Evolutionary conservation across 371 early-diverging fungal genomes (phyloP).

Genomic region (Mucor indicus): DNA sequence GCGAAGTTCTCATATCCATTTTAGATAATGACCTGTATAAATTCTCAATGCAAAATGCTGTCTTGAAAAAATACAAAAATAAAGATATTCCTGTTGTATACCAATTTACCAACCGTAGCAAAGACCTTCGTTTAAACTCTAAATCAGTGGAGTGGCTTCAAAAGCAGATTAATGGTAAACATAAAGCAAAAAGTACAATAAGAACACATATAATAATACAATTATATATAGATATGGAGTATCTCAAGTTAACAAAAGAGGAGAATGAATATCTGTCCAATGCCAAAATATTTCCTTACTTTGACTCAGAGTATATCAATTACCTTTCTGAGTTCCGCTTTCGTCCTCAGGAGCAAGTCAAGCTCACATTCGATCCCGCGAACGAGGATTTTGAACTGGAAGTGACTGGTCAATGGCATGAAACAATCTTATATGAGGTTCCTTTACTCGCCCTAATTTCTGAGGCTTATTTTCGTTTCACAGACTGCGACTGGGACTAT

Average conservation of each 20-base stretch:
- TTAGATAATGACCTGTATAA: slow-evolving; percentile 82
- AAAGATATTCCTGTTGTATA: slow-evolving; percentile 60
- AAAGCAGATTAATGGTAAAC: slow-evolving; percentile 44
- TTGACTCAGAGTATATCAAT: slow-evolving; percentile 55
- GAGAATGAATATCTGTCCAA: slow-evolving; percentile 60
- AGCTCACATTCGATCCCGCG: slow-evolving; percentile 26
- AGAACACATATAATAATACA: too few species aligned
- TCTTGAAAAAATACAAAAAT: slow-evolving; percentile 71
- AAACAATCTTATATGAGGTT: slow-evolving; percentile 76
- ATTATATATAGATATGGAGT: slow-evolving; percentile 26
- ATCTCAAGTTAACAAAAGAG: slow-evolving; percentile 37
- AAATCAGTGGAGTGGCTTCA: slow-evolving; percentile 49
- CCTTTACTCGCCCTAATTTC: slow-evolving; percentile 68
- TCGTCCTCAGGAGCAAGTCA: slow-evolving; percentile 56
- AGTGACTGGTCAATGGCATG: slow-evolving; percentile 64
- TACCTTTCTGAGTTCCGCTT: slow-evolving; percentile 59
- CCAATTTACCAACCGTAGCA: slow-evolving; percentile 65
- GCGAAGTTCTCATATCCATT: slow-evolving; percentile 41
- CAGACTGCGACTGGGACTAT: slow-evolving; percentile 70
- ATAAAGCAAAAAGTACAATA: neutral
- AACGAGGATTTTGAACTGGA: slow-evolving; percentile 44
- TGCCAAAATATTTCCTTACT: slow-evolving; percentile 45
- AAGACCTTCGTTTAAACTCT: slow-evolving; percentile 35
- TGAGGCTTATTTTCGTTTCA: slow-evolving; percentile 66
- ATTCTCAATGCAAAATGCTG: slow-evolving; percentile 80